A percentile compares a stretch with the other conserved stretches of the same genome.
Evolutionary conservation across 2,329 filamentous ascomycete genomes (phyloP).

Genomic region (Stagonosporopsis vannaccii): DNA sequence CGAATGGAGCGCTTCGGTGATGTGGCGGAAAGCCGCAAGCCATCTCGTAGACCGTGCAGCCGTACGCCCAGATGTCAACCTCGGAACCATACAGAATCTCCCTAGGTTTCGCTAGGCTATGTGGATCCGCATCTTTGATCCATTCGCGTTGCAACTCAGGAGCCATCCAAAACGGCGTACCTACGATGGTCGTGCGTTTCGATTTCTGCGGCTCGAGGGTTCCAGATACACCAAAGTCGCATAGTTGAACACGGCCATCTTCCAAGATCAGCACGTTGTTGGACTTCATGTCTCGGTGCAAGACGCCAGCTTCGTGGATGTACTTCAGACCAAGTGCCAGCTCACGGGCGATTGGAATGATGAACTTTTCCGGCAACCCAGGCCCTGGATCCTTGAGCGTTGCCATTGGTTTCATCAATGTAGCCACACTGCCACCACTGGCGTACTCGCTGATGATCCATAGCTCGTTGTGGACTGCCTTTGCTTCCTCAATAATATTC

Average conservation of each 20-base stretch:
- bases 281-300: slow-evolving; percentile 71
- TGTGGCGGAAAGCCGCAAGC: slow-evolving; percentile 79
- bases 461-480: slow-evolving; percentile 78
- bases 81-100: slow-evolving; percentile 59
- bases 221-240: slow-evolving; percentile 84
- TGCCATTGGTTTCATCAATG: slow-evolving; percentile 61
- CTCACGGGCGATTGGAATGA: slow-evolving; percentile 70
- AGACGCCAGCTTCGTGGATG: slow-evolving; percentile 70
- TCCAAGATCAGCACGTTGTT: slow-evolving; percentile 84
- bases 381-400: slow-evolving; percentile 34
- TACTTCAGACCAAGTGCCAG: slow-evolving; percentile 67
- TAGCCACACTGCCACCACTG: slow-evolving; percentile 79
- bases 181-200: slow-evolving; percentile 81
- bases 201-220: slow-evolving; percentile 77
- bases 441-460: slow-evolving; percentile 92
- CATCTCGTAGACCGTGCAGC: slow-evolving; percentile 81
- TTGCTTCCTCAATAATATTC: slow-evolving; percentile 80
- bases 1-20: slow-evolving; percentile 50
- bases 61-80: slow-evolving; percentile 83
- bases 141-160: slow-evolving; percentile 67
- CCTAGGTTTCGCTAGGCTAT: slow-evolving; percentile 60
- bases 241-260: slow-evolving; percentile 77
- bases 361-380: slow-evolving; percentile 65
- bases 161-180: slow-evolving; percentile 87
- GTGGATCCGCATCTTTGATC: slow-evolving; percentile 65